These are phyloP conservation scores for Penicillium polonicum DNA, from an alignment of 2,329 filamentous ascomycete genomes.

Conservation along the genomic window DNA sequence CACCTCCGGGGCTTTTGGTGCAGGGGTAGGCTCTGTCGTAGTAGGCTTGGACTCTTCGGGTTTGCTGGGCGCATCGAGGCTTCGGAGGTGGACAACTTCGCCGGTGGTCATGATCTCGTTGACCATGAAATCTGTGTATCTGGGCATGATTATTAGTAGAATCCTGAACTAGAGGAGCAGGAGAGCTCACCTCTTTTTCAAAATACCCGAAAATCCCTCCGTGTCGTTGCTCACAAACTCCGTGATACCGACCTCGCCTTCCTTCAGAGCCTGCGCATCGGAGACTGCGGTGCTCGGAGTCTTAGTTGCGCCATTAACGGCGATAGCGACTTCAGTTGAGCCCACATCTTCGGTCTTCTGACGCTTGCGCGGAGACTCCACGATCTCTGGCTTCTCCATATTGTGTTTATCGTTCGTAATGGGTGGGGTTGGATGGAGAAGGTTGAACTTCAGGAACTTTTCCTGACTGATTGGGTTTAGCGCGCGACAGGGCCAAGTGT, in stretches of 20 bases:
- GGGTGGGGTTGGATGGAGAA: slow-evolving; percentile 8
- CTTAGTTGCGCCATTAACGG: slow-evolving; percentile 16
- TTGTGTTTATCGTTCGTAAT: slow-evolving; percentile 14
- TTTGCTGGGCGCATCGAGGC: slow-evolving; percentile 38
- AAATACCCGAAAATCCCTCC: slow-evolving; percentile 60
- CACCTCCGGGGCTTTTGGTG: slow-evolving; percentile 5
- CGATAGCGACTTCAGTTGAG: slow-evolving; percentile 17
- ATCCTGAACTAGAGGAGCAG: not conserved
- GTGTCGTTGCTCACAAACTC: slow-evolving; percentile 60
- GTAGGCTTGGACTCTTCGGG: slow-evolving; percentile 11
- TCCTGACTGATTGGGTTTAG: slow-evolving; percentile 22
- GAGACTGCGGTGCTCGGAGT: slow-evolving; percentile 10
- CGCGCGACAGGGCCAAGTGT: slow-evolving; percentile 20
- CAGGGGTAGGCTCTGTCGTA: not conserved
- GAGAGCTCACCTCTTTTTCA: slow-evolving; percentile 62
- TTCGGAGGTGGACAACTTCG: slow-evolving; percentile 69
- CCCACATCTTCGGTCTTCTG: slow-evolving; percentile 32
- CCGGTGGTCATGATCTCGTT: slow-evolving; percentile 81
- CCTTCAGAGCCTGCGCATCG: slow-evolving; percentile 40
- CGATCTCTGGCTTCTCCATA: slow-evolving; percentile 34
- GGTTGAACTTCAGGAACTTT: slow-evolving; percentile 20
- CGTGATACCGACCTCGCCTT: slow-evolving; percentile 59
- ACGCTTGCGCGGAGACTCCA: slow-evolving; percentile 40
- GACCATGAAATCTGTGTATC: slow-evolving; percentile 90
- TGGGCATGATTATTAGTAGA: slow-evolving; percentile 27